Conservation (phyloP, 2,329 filamentous ascomycete species). For the Fusarium ambrosium region DNA sequence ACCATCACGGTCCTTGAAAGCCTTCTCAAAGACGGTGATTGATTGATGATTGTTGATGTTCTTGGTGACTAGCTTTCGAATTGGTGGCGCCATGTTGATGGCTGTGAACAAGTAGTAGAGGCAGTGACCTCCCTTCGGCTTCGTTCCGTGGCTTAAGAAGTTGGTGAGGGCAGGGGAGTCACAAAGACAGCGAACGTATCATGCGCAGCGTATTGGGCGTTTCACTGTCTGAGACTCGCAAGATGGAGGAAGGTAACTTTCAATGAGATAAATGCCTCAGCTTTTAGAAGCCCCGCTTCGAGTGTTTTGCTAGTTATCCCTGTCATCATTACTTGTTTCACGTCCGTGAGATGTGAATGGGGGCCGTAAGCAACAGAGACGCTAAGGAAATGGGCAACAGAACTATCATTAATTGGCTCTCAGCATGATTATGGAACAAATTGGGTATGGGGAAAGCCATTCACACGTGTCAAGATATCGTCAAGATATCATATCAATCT, state of each 20-base stretch:
- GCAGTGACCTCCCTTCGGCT: not conserved
- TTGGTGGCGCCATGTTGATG: conserved; percentile 13
- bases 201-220: not conserved
- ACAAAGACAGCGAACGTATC: not conserved
- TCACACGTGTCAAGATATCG: not conserved
- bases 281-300: not conserved
- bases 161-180: not conserved
- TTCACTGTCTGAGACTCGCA: no score
- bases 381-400: not conserved
- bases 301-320: not conserved
- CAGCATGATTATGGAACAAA: not conserved
- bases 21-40: conserved; percentile 6
- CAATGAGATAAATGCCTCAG: not conserved
- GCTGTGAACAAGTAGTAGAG: not conserved
- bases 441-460: not conserved
- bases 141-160: not conserved
- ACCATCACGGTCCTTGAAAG: not conserved
- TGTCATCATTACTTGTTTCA: not conserved
- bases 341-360: not conserved
- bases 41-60: conserved; percentile 18
- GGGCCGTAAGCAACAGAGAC: not conserved
- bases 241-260: not conserved
- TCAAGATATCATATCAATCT: not conserved
- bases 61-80: conserved; percentile 5
- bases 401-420: not conserved